Evolutionary conservation across 2,329 filamentous ascomycete species (phyloP), one percentile per base, ranked within the genome.

Genomic region (Cytospora mali): DNA sequence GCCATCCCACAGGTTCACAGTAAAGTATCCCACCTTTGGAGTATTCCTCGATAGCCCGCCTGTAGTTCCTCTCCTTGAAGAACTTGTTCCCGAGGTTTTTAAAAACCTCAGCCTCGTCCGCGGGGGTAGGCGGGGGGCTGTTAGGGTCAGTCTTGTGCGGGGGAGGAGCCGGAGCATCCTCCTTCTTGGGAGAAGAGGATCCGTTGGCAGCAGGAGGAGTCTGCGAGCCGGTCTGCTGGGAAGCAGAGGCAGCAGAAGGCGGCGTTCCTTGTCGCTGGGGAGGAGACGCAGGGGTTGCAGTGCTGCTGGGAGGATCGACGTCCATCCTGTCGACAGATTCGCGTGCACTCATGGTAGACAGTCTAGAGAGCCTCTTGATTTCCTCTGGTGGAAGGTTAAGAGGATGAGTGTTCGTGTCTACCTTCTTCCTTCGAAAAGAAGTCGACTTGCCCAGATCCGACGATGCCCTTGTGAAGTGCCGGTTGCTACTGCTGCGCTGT

Each of bases 11-110:
- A 68, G 60, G 66, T 65, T 68, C n/a, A 55, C 49, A n/a, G 54
- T 31, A 62, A 55, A 28, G 28, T 35, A 63, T 53, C 46, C 46
- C 52, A 97, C 94, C 94, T 86, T 96, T 97, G 69, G 91, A 92
- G 76, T 98, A 99, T 76, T 97, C 92, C 69, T 91, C 85, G 74
- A 98, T 93, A 27, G 95, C 94, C 73, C 90, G 89, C 65, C 83
- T 79, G 75, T 94, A 99, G 72, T 97, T 91, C 74, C 90, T 92
- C 67, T 93, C 91, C 81, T 97, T 98, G 85, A 97, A 99, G 73
- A 92, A 94, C 72, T 95, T 95, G 80, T 99, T 99, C 64, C 95
- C 95, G 2, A 91, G 87, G 70, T 91, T 86, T 82, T 99, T 99
- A 84, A 89, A 97, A 14, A 87, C 83, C 78, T 99, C 95, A 28